These are phyloP conservation scores for Parmales sp. DNA, from an alignment of 108 stramenopile genomes.

Conservation along the genomic window DNA sequence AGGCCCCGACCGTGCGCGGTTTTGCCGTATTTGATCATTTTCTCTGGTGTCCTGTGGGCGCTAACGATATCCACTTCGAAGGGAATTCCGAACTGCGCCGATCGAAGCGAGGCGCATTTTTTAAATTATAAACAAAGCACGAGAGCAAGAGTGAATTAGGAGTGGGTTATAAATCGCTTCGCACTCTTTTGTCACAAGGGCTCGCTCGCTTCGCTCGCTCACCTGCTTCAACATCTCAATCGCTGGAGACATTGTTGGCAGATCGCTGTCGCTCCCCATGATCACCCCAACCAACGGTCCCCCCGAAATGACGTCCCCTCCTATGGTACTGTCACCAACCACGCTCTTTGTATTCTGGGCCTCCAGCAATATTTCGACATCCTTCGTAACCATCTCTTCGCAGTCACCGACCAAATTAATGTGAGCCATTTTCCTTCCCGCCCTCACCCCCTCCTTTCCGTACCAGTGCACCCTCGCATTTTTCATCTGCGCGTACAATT, in stretches of 20 bases:
- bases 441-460: conserved; percentile 72
- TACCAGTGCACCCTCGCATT: conserved; percentile 93
- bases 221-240: conserved; percentile 67
- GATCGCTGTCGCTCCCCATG: conserved; percentile 95
- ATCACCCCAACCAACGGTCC: conserved; percentile 84
- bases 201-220: too few species aligned
- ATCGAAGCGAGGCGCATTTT: too few species aligned
- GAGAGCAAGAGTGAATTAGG: too few species aligned
- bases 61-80: conserved; percentile 96
- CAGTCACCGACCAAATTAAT: conserved; percentile 83
- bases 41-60: conserved; percentile 94
- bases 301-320: not conserved
- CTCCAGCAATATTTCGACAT: not conserved
- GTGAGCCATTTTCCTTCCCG: conserved; percentile 96
- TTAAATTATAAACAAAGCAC: too few species aligned
- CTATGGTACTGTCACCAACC: not conserved
- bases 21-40: conserved; percentile 77
- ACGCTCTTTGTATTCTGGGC: too few species aligned
- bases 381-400: conserved; percentile 44
- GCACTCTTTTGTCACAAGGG: too few species aligned
- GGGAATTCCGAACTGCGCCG: conserved; percentile 73
- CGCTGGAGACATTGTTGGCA: conserved; percentile 91
- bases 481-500: conserved; percentile 57
- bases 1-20: conserved; percentile 75
- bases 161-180: too few species aligned